These are phyloP conservation scores for Tylopilus sp. DNA, from an alignment of 768 basidiomycete genomes.

Conservation along the genomic window DNA sequence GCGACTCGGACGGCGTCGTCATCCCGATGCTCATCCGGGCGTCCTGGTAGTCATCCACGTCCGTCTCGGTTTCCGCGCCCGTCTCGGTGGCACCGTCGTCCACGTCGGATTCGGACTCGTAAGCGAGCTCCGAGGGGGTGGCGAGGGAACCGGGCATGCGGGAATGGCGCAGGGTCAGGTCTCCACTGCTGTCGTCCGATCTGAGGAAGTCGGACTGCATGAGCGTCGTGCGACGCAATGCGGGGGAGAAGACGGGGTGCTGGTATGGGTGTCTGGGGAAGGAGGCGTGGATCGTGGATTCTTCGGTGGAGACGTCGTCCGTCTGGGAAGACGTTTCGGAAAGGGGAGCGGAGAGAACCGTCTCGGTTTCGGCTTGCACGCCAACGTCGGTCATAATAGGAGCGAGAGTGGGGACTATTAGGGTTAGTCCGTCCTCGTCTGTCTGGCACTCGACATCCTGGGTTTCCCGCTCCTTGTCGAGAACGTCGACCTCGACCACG, in stretches of 20 bases:
- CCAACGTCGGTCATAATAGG: constrained; percentile 37
- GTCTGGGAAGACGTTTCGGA: constrained; percentile 47
- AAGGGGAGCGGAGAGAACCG: constrained; percentile 13
- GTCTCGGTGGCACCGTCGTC: constrained; percentile 53
- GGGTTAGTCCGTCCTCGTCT: constrained; percentile 38
- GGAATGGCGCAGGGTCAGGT: constrained; percentile 31
- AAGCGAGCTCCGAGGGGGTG: constrained; percentile 28
- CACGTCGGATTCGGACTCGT: constrained; percentile 43
- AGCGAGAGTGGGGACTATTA: constrained; percentile 29
- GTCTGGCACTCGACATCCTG: constrained; percentile 68
- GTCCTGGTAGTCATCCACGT: constrained; percentile 72
- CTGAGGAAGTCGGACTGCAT: constrained; percentile 44
- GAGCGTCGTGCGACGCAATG: constrained; percentile 41
- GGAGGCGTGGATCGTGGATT: constrained; percentile 39
- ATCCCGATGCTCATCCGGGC: constrained; percentile 61
- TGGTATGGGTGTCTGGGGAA: constrained; percentile 24
- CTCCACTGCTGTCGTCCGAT: constrained; percentile 37
- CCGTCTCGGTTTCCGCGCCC: constrained; percentile 65
- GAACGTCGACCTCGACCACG: constrained; percentile 37
- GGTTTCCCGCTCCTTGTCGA: constrained; percentile 46
- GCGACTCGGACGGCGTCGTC: constrained; percentile 64
- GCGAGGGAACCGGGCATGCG: constrained; percentile 23
- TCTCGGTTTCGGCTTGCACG: constrained; percentile 37
- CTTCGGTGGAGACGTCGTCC: constrained; percentile 38
- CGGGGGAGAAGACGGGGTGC: constrained; percentile 23